A percentile compares a stretch with the other conserved stretches of the same genome.
Conservation (phyloP, 495 filamentous ascomycete genomes). For the Penicillium atrosanguineum region DNA sequence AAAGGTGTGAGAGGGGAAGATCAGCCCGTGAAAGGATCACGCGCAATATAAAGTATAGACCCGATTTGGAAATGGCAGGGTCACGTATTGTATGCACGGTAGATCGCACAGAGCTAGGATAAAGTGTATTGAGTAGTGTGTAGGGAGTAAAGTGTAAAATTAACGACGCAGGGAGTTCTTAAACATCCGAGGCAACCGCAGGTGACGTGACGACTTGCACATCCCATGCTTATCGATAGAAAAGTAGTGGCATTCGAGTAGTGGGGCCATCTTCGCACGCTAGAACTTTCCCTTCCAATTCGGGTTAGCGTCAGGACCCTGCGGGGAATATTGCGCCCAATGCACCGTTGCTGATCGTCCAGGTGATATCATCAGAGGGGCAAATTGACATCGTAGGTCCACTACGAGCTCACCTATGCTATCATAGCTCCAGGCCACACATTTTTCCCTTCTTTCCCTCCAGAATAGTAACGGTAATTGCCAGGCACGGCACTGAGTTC, state of each 20-base stretch:
- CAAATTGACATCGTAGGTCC: neutral
- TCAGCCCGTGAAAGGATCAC: constrained; percentile 8
- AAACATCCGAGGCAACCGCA: neutral
- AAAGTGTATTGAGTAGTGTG: neutral
- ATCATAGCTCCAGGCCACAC: neutral
- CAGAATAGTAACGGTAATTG: neutral
- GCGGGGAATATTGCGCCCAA: neutral
- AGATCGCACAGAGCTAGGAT: constrained; percentile 13
- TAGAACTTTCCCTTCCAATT: neutral
- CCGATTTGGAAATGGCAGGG: constrained; percentile 4
- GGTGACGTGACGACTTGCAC: constrained; percentile 42
- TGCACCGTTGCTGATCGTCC: constrained; percentile 3
- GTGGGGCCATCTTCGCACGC: neutral
- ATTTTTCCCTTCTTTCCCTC: neutral
- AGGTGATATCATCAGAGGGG: constrained; percentile 14
- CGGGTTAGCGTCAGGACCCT: constrained; percentile 14
- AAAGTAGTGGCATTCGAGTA: neutral
- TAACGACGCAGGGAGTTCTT: constrained; percentile 6
- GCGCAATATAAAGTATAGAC: constrained; percentile 9
- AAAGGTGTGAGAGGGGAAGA: neutral
- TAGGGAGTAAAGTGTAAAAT: neutral
- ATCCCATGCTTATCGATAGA: constrained; percentile 14
- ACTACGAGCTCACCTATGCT: neutral
- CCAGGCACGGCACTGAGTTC: neutral
- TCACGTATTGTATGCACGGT: constrained; percentile 3